These are phyloP conservation scores for Bretschneidera sinensis DNA, from an alignment of 345 rosid species.

Conservation along the genomic window DNA sequence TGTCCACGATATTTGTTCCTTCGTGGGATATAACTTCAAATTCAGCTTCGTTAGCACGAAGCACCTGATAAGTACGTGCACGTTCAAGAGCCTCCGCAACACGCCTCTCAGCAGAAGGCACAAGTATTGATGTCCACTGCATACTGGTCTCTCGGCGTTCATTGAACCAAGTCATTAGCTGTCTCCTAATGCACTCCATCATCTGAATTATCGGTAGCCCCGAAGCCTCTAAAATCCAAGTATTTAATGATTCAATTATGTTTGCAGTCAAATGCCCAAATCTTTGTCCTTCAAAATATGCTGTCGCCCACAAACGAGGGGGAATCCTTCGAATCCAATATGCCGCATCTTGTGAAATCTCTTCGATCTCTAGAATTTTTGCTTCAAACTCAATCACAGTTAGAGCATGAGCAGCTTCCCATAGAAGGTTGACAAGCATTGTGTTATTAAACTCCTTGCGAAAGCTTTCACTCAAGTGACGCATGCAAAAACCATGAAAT, in stretches of 20 bases:
- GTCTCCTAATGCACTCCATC: constrained; percentile 98
- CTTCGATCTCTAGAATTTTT: constrained; percentile 82
- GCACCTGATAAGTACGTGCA: constrained; percentile 85
- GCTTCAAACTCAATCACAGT: constrained; percentile 90
- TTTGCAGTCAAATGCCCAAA: constrained; percentile 92
- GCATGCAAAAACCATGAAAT: constrained; percentile 96
- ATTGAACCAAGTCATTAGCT: constrained; percentile 97
- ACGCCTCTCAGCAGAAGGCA: constrained; percentile 85
- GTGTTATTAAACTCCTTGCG: constrained; percentile 93
- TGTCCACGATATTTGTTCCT: constrained; percentile 85
- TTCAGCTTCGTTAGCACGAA: constrained; percentile 90
- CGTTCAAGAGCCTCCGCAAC: constrained; percentile 87
- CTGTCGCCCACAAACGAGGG: constrained; percentile 93
- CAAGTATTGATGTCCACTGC: constrained; percentile 95
- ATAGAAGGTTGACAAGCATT: constrained; percentile 76
- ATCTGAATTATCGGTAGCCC: constrained; percentile 98
- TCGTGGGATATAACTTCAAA: constrained; percentile 94
- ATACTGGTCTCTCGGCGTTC: constrained; percentile 87
- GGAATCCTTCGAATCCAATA: constrained; percentile 93
- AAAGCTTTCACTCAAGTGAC: constrained; percentile 90
- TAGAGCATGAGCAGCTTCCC: constrained; percentile 95
- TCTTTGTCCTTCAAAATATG: constrained; percentile 88
- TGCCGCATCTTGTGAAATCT: constrained; percentile 88
- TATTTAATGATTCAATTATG: constrained; percentile 72
- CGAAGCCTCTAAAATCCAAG: constrained; percentile 91